phyloP scores from a whole-genome alignment of 495 filamentous ascomycete species.

The Clohesyomyces aquaticus region DNA sequence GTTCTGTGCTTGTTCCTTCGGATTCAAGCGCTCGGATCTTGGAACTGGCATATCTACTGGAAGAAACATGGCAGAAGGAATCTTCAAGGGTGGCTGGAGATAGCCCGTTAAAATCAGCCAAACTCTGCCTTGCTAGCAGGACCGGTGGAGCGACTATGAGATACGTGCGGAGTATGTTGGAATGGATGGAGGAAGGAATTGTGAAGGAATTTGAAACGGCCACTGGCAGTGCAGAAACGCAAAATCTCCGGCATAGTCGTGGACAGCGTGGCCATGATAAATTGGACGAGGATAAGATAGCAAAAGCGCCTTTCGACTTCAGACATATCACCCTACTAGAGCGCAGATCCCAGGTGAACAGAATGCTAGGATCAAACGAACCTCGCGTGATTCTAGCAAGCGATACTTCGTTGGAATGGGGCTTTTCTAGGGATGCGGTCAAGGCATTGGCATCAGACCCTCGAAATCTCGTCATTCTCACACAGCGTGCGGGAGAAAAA shows the following conservation, averaged over 20 bases:
- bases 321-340: slow-evolving; percentile 81
- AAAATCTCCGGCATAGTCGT: slow-evolving; percentile 27
- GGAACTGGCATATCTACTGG: slow-evolving; percentile 90
- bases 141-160: slow-evolving; percentile 81
- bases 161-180: slow-evolving; percentile 90
- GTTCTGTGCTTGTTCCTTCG: slow-evolving; percentile 92
- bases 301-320: slow-evolving; percentile 81
- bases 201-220: slow-evolving; percentile 87
- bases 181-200: slow-evolving; percentile 98
- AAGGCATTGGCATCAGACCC: slow-evolving; percentile 70
- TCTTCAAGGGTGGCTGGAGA: slow-evolving; percentile 45
- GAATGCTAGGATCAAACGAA: slow-evolving; percentile 55
- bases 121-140: slow-evolving; percentile 79
- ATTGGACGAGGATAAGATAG: slow-evolving; percentile 47
- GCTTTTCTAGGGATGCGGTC: slow-evolving; percentile 88
- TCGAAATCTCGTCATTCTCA: slow-evolving; percentile 82
- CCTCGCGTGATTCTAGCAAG: slow-evolving; percentile 84
- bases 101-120: slow-evolving; percentile 64
- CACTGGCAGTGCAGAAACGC: slow-evolving; percentile 42
- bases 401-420: slow-evolving; percentile 89
- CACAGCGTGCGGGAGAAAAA: slow-evolving; percentile 55
- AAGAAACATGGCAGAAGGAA: slow-evolving; percentile 81
- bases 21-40: slow-evolving; percentile 92
- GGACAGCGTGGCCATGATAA: slow-evolving; percentile 49
- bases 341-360: slow-evolving; percentile 71